A percentile compares a stretch with the other conserved stretches of the same genome.
Evolutionary conservation across 148 eudicot genomes (phyloP).

Genomic region (Vaccinium macrocarpon): DNA sequence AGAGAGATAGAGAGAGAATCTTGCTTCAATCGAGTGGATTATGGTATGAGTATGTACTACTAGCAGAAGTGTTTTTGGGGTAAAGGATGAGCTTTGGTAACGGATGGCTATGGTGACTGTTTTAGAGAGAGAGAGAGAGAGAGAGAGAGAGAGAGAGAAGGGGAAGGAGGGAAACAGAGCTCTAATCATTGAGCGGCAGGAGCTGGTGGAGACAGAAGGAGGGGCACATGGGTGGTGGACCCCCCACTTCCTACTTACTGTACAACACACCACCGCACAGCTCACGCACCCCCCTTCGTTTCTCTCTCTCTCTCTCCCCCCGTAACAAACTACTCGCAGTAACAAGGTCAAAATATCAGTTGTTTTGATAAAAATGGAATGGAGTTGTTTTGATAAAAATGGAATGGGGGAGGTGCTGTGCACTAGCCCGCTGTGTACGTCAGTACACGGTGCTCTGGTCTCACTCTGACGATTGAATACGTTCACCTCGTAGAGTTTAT

Average conservation of each 20-base stretch:
- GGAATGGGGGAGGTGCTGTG: too few relatives aligned
- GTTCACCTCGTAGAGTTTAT: too few relatives aligned
- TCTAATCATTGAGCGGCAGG: constrained; percentile 61
- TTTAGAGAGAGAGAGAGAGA: constrained; percentile 10
- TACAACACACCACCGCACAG: neutral
- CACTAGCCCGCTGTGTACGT: too few relatives aligned
- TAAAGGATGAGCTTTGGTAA: neutral
- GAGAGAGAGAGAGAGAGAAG: constrained; percentile 21
- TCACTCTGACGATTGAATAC: too few relatives aligned
- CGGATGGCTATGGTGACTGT: too few relatives aligned
- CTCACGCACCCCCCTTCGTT: constrained; percentile 12
- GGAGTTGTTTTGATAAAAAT: too few relatives aligned
- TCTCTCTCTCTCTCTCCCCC: neutral
- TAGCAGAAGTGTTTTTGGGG: too few relatives aligned
- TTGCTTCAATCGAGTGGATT: neutral
- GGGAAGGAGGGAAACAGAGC: constrained; percentile 21
- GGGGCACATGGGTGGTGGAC: constrained; percentile 80
- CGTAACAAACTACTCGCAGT: neutral
- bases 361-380: too few relatives aligned
- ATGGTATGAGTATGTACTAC: neutral
- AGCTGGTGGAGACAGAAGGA: constrained; percentile 85
- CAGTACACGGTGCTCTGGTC: too few relatives aligned
- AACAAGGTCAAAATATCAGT: neutral
- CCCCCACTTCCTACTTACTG: constrained; percentile 12
- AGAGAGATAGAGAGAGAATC: neutral